Base-by-base conservation (phyloP, 768 basidiomycete genomes). In the Boletus speciosus region DNA sequence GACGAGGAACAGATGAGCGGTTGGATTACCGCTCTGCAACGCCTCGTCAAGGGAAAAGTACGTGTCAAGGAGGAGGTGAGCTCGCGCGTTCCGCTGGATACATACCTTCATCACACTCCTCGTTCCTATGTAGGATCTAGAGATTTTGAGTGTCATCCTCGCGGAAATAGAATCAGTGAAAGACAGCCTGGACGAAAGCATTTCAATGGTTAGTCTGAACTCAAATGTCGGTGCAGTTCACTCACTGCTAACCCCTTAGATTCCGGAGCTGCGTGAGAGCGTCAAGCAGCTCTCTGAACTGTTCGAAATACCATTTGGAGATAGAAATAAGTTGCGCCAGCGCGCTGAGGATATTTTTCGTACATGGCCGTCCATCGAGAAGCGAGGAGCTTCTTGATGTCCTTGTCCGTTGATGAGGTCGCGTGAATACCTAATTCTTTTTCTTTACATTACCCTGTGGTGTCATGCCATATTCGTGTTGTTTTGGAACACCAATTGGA, bases 141-240 rank as follows among this genome's bases (percentile, higher is more conserved):
- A 70, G 27, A 43, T 47, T 11, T 34, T 71, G 50, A 70, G 70
- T 45, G 51, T 66, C 49, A 41, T 60, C 29, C 60, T 70, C 23
- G 68, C 68, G 4, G 64, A 71, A 48, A 65, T 70, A 44, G 70
- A 71, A 32, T 70, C 69, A 9, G 38, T 56, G 11, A 66, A 58
- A 37, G 56, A 47, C 5, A 31, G 23, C 16, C 45, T 64, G 12
- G 53, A 61, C 34, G 44, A 31, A 7, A 49, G 21, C 25, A 10
- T 31, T 37, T 21, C 49, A 16, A 16, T 35, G 57, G 69, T 71
- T 15, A 45, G 68, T 61, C 36, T 11, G 14, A n/a, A 27, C 41
- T 15, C 19, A 16, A 29, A 29, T 5, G 35, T 43, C 7, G 0
- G 21, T 29, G 15, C 25, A 40, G n/a, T 25, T 41, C 19, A 32